Conservation (phyloP, 2,329 filamentous ascomycete species). For the Aspergillus sp. region DNA sequence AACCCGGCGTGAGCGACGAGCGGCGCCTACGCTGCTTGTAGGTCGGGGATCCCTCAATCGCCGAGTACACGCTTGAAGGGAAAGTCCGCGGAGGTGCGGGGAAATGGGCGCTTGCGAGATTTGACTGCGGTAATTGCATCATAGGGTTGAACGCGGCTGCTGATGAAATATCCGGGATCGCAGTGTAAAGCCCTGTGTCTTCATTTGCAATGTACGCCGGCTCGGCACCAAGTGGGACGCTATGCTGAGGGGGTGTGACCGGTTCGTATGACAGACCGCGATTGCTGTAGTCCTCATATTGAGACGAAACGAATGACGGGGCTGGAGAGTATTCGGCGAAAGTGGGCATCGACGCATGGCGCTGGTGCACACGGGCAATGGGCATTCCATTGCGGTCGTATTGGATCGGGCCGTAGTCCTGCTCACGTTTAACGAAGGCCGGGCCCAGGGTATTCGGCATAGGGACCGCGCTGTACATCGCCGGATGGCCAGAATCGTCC, state of each 20-base stretch:
- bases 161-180: slow-evolving; percentile 75
- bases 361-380: slow-evolving; percentile 72
- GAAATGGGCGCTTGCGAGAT: slow-evolving; percentile 71
- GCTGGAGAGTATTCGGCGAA: slow-evolving; percentile 98
- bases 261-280: slow-evolving; percentile 94
- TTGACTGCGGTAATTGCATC: slow-evolving; percentile 82
- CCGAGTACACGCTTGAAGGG: slow-evolving; percentile 78
- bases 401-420: slow-evolving; percentile 70
- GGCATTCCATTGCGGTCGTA: slow-evolving; percentile 91
- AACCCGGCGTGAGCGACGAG: slow-evolving; percentile 79
- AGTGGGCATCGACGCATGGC: slow-evolving; percentile 96
- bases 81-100: slow-evolving; percentile 57
- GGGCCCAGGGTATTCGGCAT: slow-evolving; percentile 60
- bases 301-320: slow-evolving; percentile 95
- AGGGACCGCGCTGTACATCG: slow-evolving; percentile 63
- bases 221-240: slow-evolving; percentile 69
- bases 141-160: slow-evolving; percentile 74
- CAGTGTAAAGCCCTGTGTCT: slow-evolving; percentile 90
- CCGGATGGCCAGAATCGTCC: slow-evolving; percentile 56
- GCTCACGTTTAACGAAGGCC: slow-evolving; percentile 75
- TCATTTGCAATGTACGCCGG: slow-evolving; percentile 97
- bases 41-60: slow-evolving; percentile 94
- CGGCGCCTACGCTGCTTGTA: slow-evolving; percentile 95
- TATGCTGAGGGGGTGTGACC: slow-evolving; percentile 88
- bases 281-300: slow-evolving; percentile 96